phyloP scores from a whole-genome alignment of 768 basidiomycete species.

The Rubroboletus satanas region DNA sequence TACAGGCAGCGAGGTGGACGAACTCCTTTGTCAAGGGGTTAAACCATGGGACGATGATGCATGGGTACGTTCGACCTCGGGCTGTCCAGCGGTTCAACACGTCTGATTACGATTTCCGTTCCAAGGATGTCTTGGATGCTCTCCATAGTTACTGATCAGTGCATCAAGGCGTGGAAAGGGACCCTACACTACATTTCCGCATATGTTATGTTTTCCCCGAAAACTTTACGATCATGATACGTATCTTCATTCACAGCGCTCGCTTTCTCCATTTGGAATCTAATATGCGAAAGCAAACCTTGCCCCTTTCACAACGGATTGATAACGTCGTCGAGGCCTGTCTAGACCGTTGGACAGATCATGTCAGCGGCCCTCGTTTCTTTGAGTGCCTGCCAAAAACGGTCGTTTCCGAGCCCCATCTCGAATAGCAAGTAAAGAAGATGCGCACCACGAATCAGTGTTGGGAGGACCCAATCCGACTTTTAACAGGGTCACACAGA shows the following conservation, averaged over 20 bases:
- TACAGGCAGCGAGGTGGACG: conserved; percentile 32
- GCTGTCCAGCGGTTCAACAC: no score
- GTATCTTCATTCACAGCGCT: background rate
- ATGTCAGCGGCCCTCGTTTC: background rate
- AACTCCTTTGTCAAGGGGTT: conserved; percentile 37
- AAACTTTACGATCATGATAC: no score
- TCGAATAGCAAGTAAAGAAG: background rate
- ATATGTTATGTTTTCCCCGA: background rate
- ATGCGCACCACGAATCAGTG: background rate
- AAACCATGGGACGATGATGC: conserved; percentile 48
- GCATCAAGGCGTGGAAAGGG: background rate
- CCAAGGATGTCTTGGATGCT: conserved; percentile 17
- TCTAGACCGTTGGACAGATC: background rate
- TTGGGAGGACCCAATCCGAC: background rate
- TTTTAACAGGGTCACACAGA: background rate
- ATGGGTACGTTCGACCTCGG: conserved; percentile 25
- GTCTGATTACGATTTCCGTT: background rate
- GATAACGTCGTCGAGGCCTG: no score
- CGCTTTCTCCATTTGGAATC: background rate
- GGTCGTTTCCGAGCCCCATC: background rate
- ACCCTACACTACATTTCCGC: no score
- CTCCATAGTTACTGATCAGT: background rate
- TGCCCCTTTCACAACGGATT: no score
- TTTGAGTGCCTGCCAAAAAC: background rate
- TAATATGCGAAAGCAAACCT: background rate